Evolutionary conservation across 176 grass and related monocot species (phyloP), one percentile per base, ranked within the genome.

Genomic region (Eragrostis curvula): DNA sequence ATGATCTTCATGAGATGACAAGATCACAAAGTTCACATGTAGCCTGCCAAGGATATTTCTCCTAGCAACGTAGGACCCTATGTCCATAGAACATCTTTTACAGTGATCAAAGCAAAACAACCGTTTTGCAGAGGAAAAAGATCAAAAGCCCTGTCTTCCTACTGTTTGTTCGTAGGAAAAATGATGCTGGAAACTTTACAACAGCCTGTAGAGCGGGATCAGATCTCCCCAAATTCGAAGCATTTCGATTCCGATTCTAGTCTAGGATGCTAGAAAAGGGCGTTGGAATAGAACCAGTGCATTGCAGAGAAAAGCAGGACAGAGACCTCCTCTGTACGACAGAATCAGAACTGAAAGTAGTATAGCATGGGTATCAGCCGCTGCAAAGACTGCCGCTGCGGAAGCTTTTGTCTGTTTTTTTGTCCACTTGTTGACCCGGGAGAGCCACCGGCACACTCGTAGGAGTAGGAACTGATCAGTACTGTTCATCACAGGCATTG

Each of bases 291-390:
- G 20, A n/a, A n/a, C 32, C 32, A 36, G 32, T 36, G 32, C 32
- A 36, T 36, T 36, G 32, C 32, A 36, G 8, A 56, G 20, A 56
- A 55, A 56, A 56, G 53, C 53, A 56, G 46, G 9, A 86, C 71
- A 86, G 53, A 86, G 46, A 25, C 48, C 18, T 28, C 74, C 15
- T 6, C 3, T 32, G 6, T 1, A 87, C 79, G 71, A 70, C 65
- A 83, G 73, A 64, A 83, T 87, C 85, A 6, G 55, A 83, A 71
- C 79, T 77, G 79, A 77, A 87, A n/a, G n/a, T n/a, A n/a, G n/a
- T n/a, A n/a, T n/a, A n/a, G n/a, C n/a, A n/a, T n/a, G n/a, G n/a
- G n/a, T n/a, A n/a, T n/a, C n/a, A n/a, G 23, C 46, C 28, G 45
- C 29, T 52, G 45, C 44, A 49, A n/a, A 44, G 39, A 28, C 30